These are phyloP conservation scores for Melocanna baccifera DNA, from an alignment of 176 grass and related monocot species.

Conservation along the genomic window DNA sequence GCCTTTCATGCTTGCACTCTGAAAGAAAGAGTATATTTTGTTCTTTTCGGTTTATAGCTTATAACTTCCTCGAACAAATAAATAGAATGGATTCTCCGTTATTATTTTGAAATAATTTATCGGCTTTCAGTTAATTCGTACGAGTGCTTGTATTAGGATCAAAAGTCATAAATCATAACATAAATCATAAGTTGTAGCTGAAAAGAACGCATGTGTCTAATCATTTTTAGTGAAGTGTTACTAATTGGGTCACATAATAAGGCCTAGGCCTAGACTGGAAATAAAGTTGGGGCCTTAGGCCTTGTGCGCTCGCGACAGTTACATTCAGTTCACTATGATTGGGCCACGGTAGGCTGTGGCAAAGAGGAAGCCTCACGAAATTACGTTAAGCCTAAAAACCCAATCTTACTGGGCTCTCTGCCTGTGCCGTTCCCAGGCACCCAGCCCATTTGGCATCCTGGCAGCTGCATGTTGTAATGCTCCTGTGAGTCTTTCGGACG, in stretches of 20 bases:
- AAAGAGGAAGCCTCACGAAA: not conserved
- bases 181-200: too few relatives aligned
- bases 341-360: fast-evolving
- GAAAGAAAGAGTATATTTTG: too few relatives aligned
- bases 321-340: not conserved
- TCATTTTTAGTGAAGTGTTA: not conserved
- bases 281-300: not conserved
- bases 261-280: not conserved
- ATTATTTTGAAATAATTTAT: too few relatives aligned
- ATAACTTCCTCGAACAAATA: too few relatives aligned
- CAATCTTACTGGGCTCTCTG: not conserved
- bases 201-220: not conserved
- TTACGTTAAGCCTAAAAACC: fast-evolving
- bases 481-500: not conserved
- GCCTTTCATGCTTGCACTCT: too few relatives aligned
- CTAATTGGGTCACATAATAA: not conserved
- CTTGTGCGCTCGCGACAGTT: not conserved
- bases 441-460: not conserved
- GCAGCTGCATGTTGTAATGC: not conserved
- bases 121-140: too few relatives aligned
- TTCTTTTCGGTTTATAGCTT: too few relatives aligned
- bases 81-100: fast-evolving
- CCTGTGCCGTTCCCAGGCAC: not conserved
- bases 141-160: fast-evolving
- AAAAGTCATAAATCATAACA: too few relatives aligned